Base-by-base conservation (phyloP, 1,284 basidiomycete genomes). In the Fomitiporia mediterranea region DNA sequence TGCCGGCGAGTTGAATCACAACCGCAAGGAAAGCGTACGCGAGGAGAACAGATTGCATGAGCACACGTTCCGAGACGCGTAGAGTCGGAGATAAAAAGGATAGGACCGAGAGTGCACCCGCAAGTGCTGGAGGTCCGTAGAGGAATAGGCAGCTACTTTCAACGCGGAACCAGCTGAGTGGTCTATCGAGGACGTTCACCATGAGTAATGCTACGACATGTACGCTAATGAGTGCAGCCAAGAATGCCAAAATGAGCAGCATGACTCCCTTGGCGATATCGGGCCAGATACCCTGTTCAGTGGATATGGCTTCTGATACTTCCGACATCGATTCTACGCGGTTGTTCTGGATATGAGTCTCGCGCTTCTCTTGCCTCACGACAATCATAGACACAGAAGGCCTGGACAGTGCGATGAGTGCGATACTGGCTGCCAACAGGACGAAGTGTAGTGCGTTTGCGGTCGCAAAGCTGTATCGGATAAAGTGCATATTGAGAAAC, bases 161-260 rank as follows among this genome's bases (percentile, higher is more conserved):
- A 57, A 80, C 80, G 9, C 80, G 76, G 71, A 91, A 95, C 93
- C 92, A 93, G 68, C 80, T 83, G 76, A 89, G 77, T 0, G 78
- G 78, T 67, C 82, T 86, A 8, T 80, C 77, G n/a, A 93, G 68
- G 0, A 83, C 76, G 15, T 70, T 67, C 13, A 74, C 69, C 84
- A 98, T 89, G 19, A 90, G 60, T 1, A 83, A 67, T 0, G 95
- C 97, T 0, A 91, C 78, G 0, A 79, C 57, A 63, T 96, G 95
- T 1, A 88, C 83, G 0, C 76, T 72, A 1, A 89, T 46, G 1
- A 94, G 42, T 17, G 83, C 74, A 1, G 87, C 84, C 0, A 81
- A 48, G 4, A 85, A 63, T 0, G 82, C 82, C 2, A 76, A 65
- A 8, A 72, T 17, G 1, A 81, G 72, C 3, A 81, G 77, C 1